Base-by-base conservation (phyloP, 1,284 basidiomycete species). In the Ganoderma meredithae region DNA sequence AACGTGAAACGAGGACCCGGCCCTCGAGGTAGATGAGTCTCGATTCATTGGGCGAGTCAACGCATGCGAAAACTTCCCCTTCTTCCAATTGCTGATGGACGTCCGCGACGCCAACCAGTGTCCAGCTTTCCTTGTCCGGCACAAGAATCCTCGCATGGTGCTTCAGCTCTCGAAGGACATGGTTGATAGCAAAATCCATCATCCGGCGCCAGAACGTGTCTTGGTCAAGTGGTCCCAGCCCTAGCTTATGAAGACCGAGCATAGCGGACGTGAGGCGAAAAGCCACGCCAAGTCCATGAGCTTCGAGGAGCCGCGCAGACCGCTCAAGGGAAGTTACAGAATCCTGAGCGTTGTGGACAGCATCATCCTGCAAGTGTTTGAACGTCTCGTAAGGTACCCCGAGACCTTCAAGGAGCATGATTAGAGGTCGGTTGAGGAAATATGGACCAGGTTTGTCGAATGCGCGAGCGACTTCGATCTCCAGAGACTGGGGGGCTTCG, bases 21-120 rank as follows among this genome's bases (percentile, higher is more conserved):
- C 91, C 90, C 71, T 87, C 79, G 1, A 92, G 79, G 74, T 86
- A 91, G 2, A 81, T 77, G 0, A 76, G 73, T 10, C 63, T 66
- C n/a, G 71, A 67, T 22, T 80, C 81, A 55, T 84, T 79, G 0
- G 78, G 71, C 7, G 80, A 79, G 60, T 84, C 83, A 59, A 89
- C 79, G 73, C 86, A 89, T 1, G 83, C 86, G 72, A 89, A 92
- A 7, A 91, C 84, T 71, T 92, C 81, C 3, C 82, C 83, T 66
- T 84, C 83, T 47, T 80, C 39, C 7, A 91, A 82, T 65, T 81
- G 85, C 8, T 79, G 76, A 68, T 89, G 85, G 1, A 87, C 81
- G 73, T 92, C 91, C 1, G 90, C 89, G 4, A 93, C 85, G 0
- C 91, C 91, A 4, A 92, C 90, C 1, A 93, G 76, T 0, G 88